Evolutionary conservation across 208 protist species (phyloP), one percentile per base, ranked within the genome.

Genomic region (Balamuthia mandrillaris): DNA sequence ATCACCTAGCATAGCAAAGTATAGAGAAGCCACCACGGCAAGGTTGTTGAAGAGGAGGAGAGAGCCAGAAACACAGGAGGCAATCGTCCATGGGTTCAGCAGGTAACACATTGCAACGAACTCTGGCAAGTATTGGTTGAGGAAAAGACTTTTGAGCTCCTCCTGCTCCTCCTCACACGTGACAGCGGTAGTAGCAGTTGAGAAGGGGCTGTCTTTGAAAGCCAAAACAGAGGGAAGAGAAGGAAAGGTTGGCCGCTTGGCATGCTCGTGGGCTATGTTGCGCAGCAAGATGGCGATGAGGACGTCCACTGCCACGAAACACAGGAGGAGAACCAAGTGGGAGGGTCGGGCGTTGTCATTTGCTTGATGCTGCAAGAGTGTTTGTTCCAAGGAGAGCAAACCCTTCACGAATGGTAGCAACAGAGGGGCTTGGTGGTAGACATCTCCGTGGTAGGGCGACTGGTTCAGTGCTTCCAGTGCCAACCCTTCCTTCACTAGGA

Each of bases 41-140:
- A 84, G 60, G 31, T 84, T 84, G 77, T 84, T 84, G 54, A 84
- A 84, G 24, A 84, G 44, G 51, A 84, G 65, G 39, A 58, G 65
- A n/a, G 77, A 84, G 31, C 44, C 56, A 21, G 77, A 51, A n/a
- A 84, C 77, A 21, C 77, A 84, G 24, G 77, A 70, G 21, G 70
- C 44, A 9, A 84, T 70, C 60, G 77, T 84, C 77, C 77, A 84
- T 58, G 77, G 77, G 39, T 84, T 84, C 18, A 47, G 24, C 35
- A 84, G 77, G 16, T 84, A 84, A 58, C 77, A 84, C 35, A 84
- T 70, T 35, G 70, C 60, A 39, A 84, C 56, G 29, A 70, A 51
- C 18, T 58, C 77, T 60, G 47, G 12, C 47, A 49, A 16, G 70
- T 42, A 29, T 42, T 60, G 31, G 70, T 27, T 0, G 70, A 33